Conservation (phyloP, 1,284 basidiomycete species). For the Trichosporon sp. region DNA sequence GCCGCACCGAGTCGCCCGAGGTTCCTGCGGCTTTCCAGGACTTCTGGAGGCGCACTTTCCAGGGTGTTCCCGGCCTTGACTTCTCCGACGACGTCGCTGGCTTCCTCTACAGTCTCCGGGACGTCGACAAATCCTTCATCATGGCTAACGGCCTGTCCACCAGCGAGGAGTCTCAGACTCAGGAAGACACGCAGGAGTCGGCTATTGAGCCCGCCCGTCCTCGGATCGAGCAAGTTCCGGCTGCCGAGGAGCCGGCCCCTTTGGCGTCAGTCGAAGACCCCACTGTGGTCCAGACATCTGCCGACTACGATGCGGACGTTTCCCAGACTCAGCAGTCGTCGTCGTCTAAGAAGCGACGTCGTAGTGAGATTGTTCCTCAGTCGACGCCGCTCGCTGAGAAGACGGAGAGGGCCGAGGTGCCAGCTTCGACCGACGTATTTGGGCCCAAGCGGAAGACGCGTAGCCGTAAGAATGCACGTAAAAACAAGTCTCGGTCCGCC, state of each 20-base stretch:
- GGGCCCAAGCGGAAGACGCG: slow-evolving; percentile 34
- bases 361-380: slow-evolving; percentile 22
- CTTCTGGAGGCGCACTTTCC: slow-evolving; percentile 48
- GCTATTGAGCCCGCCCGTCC: not conserved
- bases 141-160: slow-evolving; percentile 37
- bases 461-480: slow-evolving; percentile 16
- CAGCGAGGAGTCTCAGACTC: slow-evolving; percentile 14
- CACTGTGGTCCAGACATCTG: not conserved
- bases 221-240: not conserved
- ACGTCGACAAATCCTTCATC: slow-evolving; percentile 46
- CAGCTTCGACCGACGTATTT: slow-evolving; percentile 39
- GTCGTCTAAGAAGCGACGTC: slow-evolving; percentile 21
- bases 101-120: slow-evolving; percentile 44
- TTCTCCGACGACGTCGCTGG: slow-evolving; percentile 41
- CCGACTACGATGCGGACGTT: slow-evolving; percentile 31
- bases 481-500: not conserved
- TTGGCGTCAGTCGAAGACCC: not conserved
- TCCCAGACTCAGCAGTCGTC: slow-evolving; percentile 20
- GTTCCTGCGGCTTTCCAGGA: slow-evolving; percentile 44
- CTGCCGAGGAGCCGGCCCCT: not conserved
- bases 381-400: slow-evolving; percentile 18
- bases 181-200: not conserved
- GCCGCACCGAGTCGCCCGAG: slow-evolving; percentile 30
- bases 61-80: slow-evolving; percentile 30
- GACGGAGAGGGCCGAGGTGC: not conserved